phyloP scores from a whole-genome alignment of 140 eudicot species.

The Bidens hawaiensis region DNA sequence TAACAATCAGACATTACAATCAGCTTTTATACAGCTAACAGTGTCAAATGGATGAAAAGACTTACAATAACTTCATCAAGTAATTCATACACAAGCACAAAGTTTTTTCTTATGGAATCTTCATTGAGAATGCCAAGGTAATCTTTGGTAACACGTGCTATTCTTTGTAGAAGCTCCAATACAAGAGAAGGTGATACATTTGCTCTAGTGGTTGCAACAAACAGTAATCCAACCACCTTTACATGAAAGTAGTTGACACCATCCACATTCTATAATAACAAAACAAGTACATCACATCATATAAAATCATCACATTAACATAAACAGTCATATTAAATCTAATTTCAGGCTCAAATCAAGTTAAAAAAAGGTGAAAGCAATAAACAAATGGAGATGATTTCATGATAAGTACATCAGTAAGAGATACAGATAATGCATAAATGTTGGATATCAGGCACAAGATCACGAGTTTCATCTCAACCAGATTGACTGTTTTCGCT shows the following conservation, averaged over 20 bases:
- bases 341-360: neutral
- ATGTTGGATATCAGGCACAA: no score
- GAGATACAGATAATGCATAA: neutral
- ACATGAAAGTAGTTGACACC: constrained; percentile 99
- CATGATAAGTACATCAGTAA: neutral
- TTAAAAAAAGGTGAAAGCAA: neutral
- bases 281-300: constrained; percentile 9
- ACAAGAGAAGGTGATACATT: constrained; percentile 86
- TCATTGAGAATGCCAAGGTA: constrained; percentile 92
- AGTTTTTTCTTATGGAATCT: constrained; percentile 83
- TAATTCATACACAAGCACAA: constrained; percentile 87
- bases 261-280: constrained; percentile 63
- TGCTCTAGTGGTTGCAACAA: constrained; percentile 93
- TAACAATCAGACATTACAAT: neutral
- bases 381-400: neutral
- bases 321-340: constrained; percentile 2
- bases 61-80: constrained; percentile 97
- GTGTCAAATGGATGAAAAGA: constrained; percentile 13
- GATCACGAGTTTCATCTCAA: no score
- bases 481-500: no score
- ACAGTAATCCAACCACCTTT: constrained; percentile 88
- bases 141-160: constrained; percentile 94
- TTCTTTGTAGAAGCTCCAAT: constrained; percentile 87
- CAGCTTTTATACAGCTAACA: constrained; percentile 12
- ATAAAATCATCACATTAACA: constrained; percentile 1